Base-by-base conservation (phyloP, 345 rosid species). In the Hevea brasiliensis region DNA sequence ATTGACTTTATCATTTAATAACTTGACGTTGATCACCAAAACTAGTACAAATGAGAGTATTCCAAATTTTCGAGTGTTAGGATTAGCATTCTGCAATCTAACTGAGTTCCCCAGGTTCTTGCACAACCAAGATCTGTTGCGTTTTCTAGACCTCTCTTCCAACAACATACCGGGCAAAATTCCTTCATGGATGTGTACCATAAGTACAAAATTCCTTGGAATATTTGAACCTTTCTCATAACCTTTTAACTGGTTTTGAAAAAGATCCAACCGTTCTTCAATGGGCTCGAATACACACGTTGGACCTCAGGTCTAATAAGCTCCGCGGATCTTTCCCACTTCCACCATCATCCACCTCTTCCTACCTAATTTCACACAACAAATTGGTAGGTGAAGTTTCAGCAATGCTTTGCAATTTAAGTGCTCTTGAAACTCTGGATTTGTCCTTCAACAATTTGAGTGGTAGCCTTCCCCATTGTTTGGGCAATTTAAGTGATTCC, bases 101-200 rank as follows among this genome's bases (percentile, higher is more conserved):
- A 32, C 0, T 2, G 41, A 61, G 70, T 73, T 81, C 50, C 84
- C 37, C 1, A 26, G 14, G 26, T 81, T 81, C 74, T 72, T 74
- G 8, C 32, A 13, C 3, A 2, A 44, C 11, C 76, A 73, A 70
- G 40, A 70, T 9, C 3, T 26, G 11, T 45, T 74, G 70, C 0
- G 0, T 0, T 13, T 5, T 24, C 45, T 77, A 17, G 73, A 64
- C 13, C 65, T 81, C 14, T 69, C 70, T 37, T 6, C 14, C 8
- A 77, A 74, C 50, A 65, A 77, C 20, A 67, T 81, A 21, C 37
- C 15, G 0, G 84, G 79, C 9, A 35, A 55, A 58, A 47, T 81
- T 6, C 82, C 80, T 0, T 61, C 69, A 24, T 82, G 82, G 80
- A n/a, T 81, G 1, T 0, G 72, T 41, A 44, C 50, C 9, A 10